These are phyloP conservation scores for Saccharum officinarum DNA, from an alignment of 176 grass and related monocot species.

Conservation along the genomic window DNA sequence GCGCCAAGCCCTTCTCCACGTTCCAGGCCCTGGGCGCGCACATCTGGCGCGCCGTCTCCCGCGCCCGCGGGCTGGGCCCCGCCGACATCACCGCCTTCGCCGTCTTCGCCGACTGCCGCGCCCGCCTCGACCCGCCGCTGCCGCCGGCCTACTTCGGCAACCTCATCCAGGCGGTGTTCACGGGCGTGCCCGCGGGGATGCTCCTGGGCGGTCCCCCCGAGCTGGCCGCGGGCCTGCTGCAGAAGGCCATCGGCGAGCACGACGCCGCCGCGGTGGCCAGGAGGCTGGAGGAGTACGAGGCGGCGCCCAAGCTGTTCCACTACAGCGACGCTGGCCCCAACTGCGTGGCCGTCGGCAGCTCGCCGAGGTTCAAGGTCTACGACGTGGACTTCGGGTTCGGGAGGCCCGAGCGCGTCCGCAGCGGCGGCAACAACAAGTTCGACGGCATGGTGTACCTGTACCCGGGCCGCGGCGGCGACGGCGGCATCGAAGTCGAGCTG, in stretches of 20 bases:
- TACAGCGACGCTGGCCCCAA: slow-evolving; percentile 91
- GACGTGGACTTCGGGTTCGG: slow-evolving; percentile 98
- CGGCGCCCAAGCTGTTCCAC: slow-evolving; percentile 84
- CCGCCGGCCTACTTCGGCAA: slow-evolving; percentile 89
- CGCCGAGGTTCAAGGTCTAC: slow-evolving; percentile 88
- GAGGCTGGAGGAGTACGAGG: slow-evolving; percentile 92
- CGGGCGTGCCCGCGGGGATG: slow-evolving; percentile 74
- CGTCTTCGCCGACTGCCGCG: slow-evolving; percentile 81
- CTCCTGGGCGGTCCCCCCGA: slow-evolving; percentile 56
- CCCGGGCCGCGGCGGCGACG: slow-evolving; percentile 60
- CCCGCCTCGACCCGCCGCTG: slow-evolving; percentile 69
- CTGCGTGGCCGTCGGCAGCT: slow-evolving; percentile 95
- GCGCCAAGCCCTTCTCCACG: slow-evolving; percentile 72
- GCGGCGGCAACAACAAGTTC: slow-evolving; percentile 92
- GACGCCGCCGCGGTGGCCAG: slow-evolving; percentile 55
- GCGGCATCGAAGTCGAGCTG: slow-evolving; percentile 91
- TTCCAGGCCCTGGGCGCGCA: slow-evolving; percentile 91
- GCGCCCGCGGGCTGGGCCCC: slow-evolving; percentile 64
- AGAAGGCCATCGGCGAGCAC: slow-evolving; percentile 80
- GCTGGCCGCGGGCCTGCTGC: slow-evolving; percentile 58
- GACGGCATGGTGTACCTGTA: slow-evolving; percentile 99
- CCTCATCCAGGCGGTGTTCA: slow-evolving; percentile 98
- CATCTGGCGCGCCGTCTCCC: slow-evolving; percentile 81
- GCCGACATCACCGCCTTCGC: slow-evolving; percentile 93
- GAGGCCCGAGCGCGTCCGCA: slow-evolving; percentile 73